Conservation (phyloP, 2,329 filamentous ascomycete species). For the Ascochyta koolunga region DNA sequence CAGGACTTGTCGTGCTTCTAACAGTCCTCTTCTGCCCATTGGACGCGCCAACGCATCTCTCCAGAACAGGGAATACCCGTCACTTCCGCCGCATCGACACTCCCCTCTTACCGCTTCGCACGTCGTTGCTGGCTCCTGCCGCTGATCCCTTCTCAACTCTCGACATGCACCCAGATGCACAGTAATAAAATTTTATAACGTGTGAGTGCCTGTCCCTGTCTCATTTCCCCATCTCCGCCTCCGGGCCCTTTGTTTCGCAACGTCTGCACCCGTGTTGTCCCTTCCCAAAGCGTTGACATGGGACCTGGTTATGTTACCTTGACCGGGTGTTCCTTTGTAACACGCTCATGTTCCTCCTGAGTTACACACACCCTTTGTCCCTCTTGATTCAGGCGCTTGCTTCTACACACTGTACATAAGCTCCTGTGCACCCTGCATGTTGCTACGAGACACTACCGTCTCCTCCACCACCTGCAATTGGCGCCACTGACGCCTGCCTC, state of each 20-base stretch:
- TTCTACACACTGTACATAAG: slow-evolving; percentile 36
- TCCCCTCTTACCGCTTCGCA: slow-evolving; percentile 39
- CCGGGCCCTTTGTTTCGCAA: slow-evolving; percentile 41
- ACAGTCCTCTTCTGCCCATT: slow-evolving; percentile 22
- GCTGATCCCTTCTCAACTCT: slow-evolving; percentile 33
- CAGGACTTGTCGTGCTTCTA: slow-evolving; percentile 27
- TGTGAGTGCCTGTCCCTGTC: slow-evolving; percentile 41
- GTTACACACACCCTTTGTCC: slow-evolving; percentile 33
- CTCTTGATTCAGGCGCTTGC: slow-evolving; percentile 20
- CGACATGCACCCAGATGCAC: slow-evolving; percentile 30
- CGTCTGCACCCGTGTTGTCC: slow-evolving; percentile 17
- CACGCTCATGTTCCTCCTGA: slow-evolving; percentile 37
- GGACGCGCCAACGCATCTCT: slow-evolving; percentile 34
- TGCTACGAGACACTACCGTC: slow-evolving; percentile 13
- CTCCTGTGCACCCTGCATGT: slow-evolving; percentile 23
- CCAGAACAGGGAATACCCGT: slow-evolving; percentile 40
- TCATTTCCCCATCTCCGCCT: slow-evolving; percentile 39
- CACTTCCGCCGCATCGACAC: slow-evolving; percentile 36
- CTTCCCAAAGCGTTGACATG: slow-evolving; percentile 42
- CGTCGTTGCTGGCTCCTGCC: slow-evolving; percentile 27
- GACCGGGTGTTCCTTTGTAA: slow-evolving; percentile 44
- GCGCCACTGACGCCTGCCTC: slow-evolving; percentile 38
- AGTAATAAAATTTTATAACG: slow-evolving; percentile 29
- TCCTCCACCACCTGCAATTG: slow-evolving; percentile 22
- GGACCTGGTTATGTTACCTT: slow-evolving; percentile 40